These are phyloP conservation scores for Lotmaria passim DNA, from an alignment of 208 protist genomes.

Conservation along the genomic window DNA sequence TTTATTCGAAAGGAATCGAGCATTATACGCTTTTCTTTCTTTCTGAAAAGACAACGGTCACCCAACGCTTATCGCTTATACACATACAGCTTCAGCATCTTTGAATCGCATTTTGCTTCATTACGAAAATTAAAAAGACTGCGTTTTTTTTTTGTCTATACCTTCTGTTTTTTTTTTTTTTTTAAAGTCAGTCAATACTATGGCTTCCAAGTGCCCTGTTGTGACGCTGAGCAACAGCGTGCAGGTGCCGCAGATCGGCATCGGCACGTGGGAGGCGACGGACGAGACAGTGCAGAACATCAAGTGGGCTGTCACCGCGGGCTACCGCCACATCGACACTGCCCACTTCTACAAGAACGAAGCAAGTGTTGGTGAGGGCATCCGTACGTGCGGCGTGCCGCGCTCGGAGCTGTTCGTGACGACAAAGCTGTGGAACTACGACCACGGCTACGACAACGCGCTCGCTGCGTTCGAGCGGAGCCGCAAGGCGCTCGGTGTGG, in stretches of 20 bases:
- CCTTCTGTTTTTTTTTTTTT: no score
- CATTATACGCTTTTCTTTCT: no score
- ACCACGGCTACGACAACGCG: conserved; percentile 68
- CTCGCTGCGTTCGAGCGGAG: conserved; percentile 62
- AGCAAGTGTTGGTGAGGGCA: conserved; percentile 70
- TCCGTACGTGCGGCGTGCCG: conserved; percentile 57
- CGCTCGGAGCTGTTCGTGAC: conserved; percentile 91
- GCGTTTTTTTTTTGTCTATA: no score
- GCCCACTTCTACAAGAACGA: conserved; percentile 91
- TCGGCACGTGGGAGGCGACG: conserved; percentile 75
- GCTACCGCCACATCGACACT: conserved; percentile 91
- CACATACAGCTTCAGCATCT: no score
- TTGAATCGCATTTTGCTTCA: no score
- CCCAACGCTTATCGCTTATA: no score
- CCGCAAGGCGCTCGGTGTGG: conserved; percentile 66
- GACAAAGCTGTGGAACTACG: conserved; percentile 84
- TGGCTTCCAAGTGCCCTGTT: conserved; percentile 30
- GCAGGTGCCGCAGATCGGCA: conserved; percentile 76
- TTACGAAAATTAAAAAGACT: no score
- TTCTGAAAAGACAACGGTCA: no score
- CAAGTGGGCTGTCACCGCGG: conserved; percentile 54
- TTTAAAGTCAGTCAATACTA: no score
- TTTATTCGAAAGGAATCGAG: not conserved
- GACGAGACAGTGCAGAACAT: conserved; percentile 59
- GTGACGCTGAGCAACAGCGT: conserved; percentile 68